Base-by-base conservation (phyloP, 257 asterid genomes). In the Jasminum sambac region DNA sequence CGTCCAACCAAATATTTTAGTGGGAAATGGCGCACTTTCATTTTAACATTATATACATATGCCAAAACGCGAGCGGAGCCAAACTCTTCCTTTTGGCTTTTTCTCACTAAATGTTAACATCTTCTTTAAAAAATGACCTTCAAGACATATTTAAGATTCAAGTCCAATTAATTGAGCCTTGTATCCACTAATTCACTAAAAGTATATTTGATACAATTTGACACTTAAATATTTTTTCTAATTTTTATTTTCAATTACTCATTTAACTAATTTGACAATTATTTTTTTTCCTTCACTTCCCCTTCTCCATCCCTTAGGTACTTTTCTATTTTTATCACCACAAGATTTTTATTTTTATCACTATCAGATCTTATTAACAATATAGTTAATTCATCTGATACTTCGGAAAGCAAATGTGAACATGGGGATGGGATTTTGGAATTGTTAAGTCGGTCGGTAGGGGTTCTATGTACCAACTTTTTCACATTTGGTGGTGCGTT, bases 331-430 rank as follows among this genome's bases (percentile, higher is more conserved):
- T 63, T 57, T 52, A 9, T 48, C 40, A 52, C 72, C 72, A 9
- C 30, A 42, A 17, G 64, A 67, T 72, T 79, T 79, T 74, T 40
- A 43, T 13, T 68, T n/a, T n/a, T n/a, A n/a, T n/a, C n/a, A n/a
- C n/a, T n/a, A n/a, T n/a, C n/a, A n/a, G n/a, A n/a, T n/a, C n/a
- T n/a, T n/a, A n/a, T n/a, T n/a, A n/a, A n/a, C 52, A 61, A 34
- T 12, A 65, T 66, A 65, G 69, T 24, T 37, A 72, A 3, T 74
- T 65, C 23, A 81, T 62, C 64, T 41, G 59, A n/a, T 6, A 68
- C 55, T 64, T 63, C 71, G 36, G 50, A 75, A 78, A 78, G 73
- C 68, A 65, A 75, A 66, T 75, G 66, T 69, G 81, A 74, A 81
- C 78, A 67, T 52, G 58, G 44, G 14, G 24, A 43, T 61, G 43